A percentile compares a stretch with the other conserved stretches of the same genome.
phyloP scores from a whole-genome alignment of 2,329 filamentous ascomycete species.

The Neonectria punicea region DNA sequence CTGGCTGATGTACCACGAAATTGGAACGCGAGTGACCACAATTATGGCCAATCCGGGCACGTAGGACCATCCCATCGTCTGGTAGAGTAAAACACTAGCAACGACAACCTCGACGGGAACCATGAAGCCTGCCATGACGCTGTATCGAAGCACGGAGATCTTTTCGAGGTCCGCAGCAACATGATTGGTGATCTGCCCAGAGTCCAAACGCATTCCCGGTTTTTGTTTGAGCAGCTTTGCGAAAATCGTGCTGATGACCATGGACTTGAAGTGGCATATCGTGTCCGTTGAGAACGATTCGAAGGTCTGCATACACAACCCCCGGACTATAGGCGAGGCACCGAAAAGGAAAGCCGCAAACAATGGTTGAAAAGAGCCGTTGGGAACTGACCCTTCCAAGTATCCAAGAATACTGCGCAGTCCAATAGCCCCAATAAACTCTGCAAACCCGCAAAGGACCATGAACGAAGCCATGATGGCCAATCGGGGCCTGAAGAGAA shows the following conservation, averaged over 20 bases:
- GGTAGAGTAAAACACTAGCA: constrained; percentile 9
- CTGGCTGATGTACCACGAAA: constrained; percentile 14
- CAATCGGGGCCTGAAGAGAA: constrained; percentile 3
- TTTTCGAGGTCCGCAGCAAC: constrained; percentile 17
- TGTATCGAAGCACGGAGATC: constrained; percentile 9
- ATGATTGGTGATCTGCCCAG: constrained; percentile 6
- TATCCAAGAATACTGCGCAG: constrained; percentile 4
- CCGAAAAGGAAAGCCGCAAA: constrained; percentile 12
- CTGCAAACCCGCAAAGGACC: constrained; percentile 7
- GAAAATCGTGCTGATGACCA: background rate
- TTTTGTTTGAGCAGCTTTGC: background rate
- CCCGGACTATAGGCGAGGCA: constrained; percentile 10
- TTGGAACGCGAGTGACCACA: background rate
- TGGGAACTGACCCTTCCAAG: background rate
- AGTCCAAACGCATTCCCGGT: background rate
- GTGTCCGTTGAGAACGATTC: constrained; percentile 14
- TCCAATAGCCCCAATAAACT: constrained; percentile 17
- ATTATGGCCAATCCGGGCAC: constrained; percentile 10
- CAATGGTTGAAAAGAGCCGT: constrained; percentile 2
- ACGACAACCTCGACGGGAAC: constrained; percentile 15
- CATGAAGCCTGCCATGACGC: constrained; percentile 18
- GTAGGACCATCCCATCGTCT: constrained; percentile 18
- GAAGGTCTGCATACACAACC: constrained; percentile 20
- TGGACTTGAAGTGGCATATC: constrained; percentile 16
- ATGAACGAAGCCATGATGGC: constrained; percentile 8